A percentile compares a stretch with the other conserved stretches of the same genome.
phyloP scores from a whole-genome alignment of 345 rosid genomes.

The Murraya koenigii region DNA sequence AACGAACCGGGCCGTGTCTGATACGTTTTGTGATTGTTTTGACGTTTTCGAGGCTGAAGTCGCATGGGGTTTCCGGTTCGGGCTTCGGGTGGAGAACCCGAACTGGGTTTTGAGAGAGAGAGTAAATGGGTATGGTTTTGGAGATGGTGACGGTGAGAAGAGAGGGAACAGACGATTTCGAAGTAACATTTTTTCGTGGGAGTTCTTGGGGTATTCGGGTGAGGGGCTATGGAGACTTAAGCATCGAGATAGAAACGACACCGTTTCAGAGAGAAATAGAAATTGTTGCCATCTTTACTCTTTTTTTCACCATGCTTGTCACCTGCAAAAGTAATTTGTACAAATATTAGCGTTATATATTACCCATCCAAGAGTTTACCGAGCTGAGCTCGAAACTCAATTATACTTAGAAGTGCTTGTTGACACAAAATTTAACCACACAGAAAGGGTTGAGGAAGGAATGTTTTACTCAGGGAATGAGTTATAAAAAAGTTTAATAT shows the following conservation, averaged over 20 bases:
- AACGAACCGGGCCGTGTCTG: slow-evolving; percentile 37
- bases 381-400: no score
- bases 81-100: slow-evolving; percentile 10
- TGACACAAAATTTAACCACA: no score
- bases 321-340: no score
- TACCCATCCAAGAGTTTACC: no score
- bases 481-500: no score
- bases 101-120: slow-evolving; percentile 4
- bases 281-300: background rate
- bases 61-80: background rate
- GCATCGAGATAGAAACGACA: background rate
- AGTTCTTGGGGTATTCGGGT: background rate
- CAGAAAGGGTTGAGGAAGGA: no score
- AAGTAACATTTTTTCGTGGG: slow-evolving; percentile 13
- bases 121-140: slow-evolving; percentile 5
- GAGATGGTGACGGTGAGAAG: background rate
- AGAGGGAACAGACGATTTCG: slow-evolving; percentile 22
- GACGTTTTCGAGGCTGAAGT: slow-evolving; percentile 35
- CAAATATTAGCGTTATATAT: no score
- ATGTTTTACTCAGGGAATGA: no score
- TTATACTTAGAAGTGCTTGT: no score
- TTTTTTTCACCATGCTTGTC: no score
- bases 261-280: background rate
- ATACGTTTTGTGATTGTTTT: slow-evolving; percentile 37
- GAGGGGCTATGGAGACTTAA: background rate